These are phyloP conservation scores for Rhizophagus prolifer DNA, from an alignment of 192 early-diverging fungal species.

Conservation along the genomic window DNA sequence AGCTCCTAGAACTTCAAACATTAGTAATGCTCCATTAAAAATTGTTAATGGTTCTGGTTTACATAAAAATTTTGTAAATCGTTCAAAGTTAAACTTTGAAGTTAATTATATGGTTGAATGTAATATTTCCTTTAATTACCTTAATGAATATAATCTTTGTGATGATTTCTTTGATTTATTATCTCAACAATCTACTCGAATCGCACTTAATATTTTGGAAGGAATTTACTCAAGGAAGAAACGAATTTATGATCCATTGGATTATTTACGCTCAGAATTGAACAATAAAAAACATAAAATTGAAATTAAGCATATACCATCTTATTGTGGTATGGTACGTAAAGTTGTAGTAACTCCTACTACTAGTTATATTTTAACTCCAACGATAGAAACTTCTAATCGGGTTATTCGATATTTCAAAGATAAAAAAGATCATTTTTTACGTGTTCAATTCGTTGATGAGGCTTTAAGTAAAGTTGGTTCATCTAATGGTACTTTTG, in stretches of 20 bases:
- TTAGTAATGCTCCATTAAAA: background rate
- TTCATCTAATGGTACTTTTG: constrained; percentile 22
- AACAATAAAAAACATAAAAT: constrained; percentile 11
- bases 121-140: constrained; percentile 36
- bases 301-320: constrained; percentile 34
- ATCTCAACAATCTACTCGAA: constrained; percentile 12
- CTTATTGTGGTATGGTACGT: constrained; percentile 48
- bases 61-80: constrained; percentile 19
- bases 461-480: constrained; percentile 50
- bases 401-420: constrained; percentile 63
- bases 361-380: constrained; percentile 58
- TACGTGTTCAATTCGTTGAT: constrained; percentile 70
- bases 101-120: constrained; percentile 50
- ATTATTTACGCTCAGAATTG: constrained; percentile 27
- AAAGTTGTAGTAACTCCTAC: constrained; percentile 69
- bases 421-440: constrained; percentile 52
- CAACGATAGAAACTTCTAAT: constrained; percentile 68
- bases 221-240: constrained; percentile 29
- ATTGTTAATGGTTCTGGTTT: background rate
- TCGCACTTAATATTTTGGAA: constrained; percentile 41
- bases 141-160: constrained; percentile 47
- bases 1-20: background rate
- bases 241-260: constrained; percentile 42
- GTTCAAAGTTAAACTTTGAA: constrained; percentile 34
- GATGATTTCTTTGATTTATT: constrained; percentile 37